Base-by-base conservation (phyloP, 192 early-diverging fungal genomes). In the Podila minutissima region DNA sequence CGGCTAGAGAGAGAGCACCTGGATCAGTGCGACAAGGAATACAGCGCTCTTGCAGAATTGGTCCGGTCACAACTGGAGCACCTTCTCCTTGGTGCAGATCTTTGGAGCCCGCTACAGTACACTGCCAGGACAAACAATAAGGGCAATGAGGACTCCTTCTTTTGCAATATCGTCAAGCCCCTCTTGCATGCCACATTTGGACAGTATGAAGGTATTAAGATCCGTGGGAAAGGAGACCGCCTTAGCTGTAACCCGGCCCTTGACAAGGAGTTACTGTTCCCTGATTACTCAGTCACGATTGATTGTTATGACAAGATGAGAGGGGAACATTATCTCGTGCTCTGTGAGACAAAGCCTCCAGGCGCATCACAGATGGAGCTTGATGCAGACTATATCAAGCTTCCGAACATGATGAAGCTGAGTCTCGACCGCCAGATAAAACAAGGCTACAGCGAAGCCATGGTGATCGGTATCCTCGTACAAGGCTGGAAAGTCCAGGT, bases 311-410 rank as follows among this genome's bases (percentile, higher is more conserved):
- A 67, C 32, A 67, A 31, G 64, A 53, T 32, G 31, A 32, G 31
- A 32, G 31, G 31, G 57, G 67, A 69, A 60, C 67, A 69, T 12
- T 63, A 62, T 37, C 69, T 71, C 35, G 61, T 71, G 20, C 33
- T 71, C 48, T 71, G 69, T 35, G 69, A 71, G 61, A 32, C 69
- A 51, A 71, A 71, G 35, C 61, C 69, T 71, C 69, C 69, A 29
- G 60, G 60, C 50, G 69, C 69, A 57, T 71, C 69, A 26, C 69
- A 64, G 51, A 57, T 3, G 51, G 71, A 72, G 35, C 57, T 72
- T 59, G 71, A 72, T 59, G 71, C 71, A 33, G 71, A 59, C 38
- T 72, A 72, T 65, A 62, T 71, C 69, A 71, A 62, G 69, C 69
- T 71, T 71, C 49, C 60, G 49, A 71, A 62, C 69, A 71, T 71